These are phyloP conservation scores for Porodaedalea pini DNA, from an alignment of 1,284 basidiomycete species.

Conservation along the genomic window DNA sequence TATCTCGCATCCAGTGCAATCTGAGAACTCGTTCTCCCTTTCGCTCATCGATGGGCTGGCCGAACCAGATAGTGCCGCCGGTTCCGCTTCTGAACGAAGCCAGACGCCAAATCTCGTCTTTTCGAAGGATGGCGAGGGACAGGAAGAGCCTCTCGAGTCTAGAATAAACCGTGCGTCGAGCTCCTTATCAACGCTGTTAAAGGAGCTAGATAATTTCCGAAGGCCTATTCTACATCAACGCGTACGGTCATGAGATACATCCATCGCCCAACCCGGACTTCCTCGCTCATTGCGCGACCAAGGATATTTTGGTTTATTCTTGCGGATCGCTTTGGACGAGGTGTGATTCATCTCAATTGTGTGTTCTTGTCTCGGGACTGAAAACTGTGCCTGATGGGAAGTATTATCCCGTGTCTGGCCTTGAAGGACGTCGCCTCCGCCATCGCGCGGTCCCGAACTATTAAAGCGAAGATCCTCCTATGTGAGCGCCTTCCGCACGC, in stretches of 20 bases:
- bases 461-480: constrained; percentile 82
- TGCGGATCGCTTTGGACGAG: constrained; percentile 94
- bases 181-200: neutral
- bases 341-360: constrained; percentile 33
- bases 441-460: constrained; percentile 71
- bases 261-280: constrained; percentile 85
- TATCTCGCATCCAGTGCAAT: constrained; percentile 85
- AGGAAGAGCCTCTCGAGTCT: constrained; percentile 17
- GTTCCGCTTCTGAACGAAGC: constrained; percentile 65
- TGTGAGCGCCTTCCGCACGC: constrained; percentile 45
- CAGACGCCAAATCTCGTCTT: constrained; percentile 65
- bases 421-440: constrained; percentile 77
- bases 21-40: constrained; percentile 30
- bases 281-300: constrained; percentile 59
- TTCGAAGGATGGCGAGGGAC: constrained; percentile 45
- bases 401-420: constrained; percentile 89
- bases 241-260: constrained; percentile 87
- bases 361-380: neutral
- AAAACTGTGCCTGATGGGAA: constrained; percentile 25
- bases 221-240: constrained; percentile 92
- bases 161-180: constrained; percentile 15
- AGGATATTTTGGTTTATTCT: constrained; percentile 81
- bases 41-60: constrained; percentile 50
- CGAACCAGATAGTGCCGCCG: constrained; percentile 43
- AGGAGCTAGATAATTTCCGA: neutral